These are phyloP conservation scores for Austroboletus olivaceoglutinosus DNA, from an alignment of 1,284 basidiomycete species.

Conservation along the genomic window DNA sequence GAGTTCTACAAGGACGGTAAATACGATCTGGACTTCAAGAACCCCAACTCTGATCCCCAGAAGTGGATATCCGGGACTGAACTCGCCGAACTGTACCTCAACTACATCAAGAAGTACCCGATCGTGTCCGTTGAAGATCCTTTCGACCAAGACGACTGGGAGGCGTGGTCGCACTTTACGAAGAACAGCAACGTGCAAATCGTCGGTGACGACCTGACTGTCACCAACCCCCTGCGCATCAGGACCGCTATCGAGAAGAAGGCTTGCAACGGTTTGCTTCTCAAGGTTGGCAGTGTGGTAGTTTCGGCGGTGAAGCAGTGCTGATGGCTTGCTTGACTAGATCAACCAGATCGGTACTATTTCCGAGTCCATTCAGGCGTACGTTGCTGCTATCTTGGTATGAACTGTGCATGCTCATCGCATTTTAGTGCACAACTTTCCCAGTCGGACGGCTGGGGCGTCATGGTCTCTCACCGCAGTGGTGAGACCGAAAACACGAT, in stretches of 20 bases:
- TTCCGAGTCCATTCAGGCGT: conserved; percentile 97
- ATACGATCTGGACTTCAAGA: conserved; percentile 99
- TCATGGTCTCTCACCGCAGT: conserved; percentile 99
- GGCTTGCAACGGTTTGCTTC: conserved; percentile 97
- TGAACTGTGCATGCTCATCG: background rate
- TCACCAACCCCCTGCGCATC: conserved; percentile 98
- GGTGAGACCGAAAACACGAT: conserved; percentile 97
- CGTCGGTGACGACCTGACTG: conserved; percentile 97
- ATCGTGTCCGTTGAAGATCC: conserved; percentile 98
- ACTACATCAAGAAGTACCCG: conserved; percentile 88
- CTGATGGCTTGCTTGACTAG: conserved; percentile 30
- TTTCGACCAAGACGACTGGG: conserved; percentile 99
- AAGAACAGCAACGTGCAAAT: conserved; percentile 78
- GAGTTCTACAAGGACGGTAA: conserved; percentile 99
- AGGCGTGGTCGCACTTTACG: conserved; percentile 95
- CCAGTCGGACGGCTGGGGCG: conserved; percentile 96
- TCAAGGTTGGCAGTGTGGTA: conserved; percentile 64
- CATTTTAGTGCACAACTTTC: conserved; percentile 83
- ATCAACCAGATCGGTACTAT: conserved; percentile 99
- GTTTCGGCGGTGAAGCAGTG: background rate
- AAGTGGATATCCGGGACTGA: conserved; percentile 94
- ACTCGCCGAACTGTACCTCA: conserved; percentile 92
- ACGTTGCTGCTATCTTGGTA: conserved; percentile 32
- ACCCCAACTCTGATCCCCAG: conserved; percentile 96
- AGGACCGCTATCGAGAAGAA: conserved; percentile 99